Conservation (phyloP, 2,329 filamentous ascomycete species). For the Bipolaris bicolor region DNA sequence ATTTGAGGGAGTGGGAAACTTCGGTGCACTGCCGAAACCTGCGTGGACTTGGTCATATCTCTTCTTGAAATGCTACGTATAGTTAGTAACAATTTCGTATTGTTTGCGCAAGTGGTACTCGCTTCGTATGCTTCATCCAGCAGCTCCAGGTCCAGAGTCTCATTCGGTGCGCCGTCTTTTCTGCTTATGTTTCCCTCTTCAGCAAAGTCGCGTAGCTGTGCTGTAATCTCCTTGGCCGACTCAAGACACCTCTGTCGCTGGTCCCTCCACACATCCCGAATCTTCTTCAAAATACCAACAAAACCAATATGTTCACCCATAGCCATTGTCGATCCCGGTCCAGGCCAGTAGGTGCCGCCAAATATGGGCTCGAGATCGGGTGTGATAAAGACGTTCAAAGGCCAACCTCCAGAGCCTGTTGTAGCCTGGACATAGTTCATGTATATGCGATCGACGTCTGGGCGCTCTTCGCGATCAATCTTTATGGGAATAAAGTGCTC, state of each 20-base stretch:
- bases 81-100: slow-evolving; percentile 1
- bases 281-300: slow-evolving; percentile 79
- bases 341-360: slow-evolving; percentile 95
- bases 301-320: slow-evolving; percentile 72
- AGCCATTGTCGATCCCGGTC: slow-evolving; percentile 66
- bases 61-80: slow-evolving; percentile 29
- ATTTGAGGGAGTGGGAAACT: slow-evolving; percentile 89
- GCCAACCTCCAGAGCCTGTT: slow-evolving; percentile 89
- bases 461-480: slow-evolving; percentile 90
- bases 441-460: slow-evolving; percentile 93
- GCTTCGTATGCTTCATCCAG: slow-evolving; percentile 82
- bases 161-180: slow-evolving; percentile 57
- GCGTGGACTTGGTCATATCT: slow-evolving; percentile 30
- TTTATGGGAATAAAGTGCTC: slow-evolving; percentile 88
- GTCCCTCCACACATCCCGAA: slow-evolving; percentile 75
- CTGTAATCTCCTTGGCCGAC: slow-evolving; percentile 81
- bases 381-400: slow-evolving; percentile 94
- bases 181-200: slow-evolving; percentile 76
- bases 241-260: slow-evolving; percentile 83
- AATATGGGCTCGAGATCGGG: slow-evolving; percentile 93
- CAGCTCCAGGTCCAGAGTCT: slow-evolving; percentile 84
- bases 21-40: slow-evolving; percentile 78
- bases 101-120: neutral
- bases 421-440: slow-evolving; percentile 98
- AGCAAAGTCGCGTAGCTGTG: slow-evolving; percentile 83